Evolutionary conservation across 306 rosid genomes (phyloP).

Genomic region (Hylodesmum podocarpum): DNA sequence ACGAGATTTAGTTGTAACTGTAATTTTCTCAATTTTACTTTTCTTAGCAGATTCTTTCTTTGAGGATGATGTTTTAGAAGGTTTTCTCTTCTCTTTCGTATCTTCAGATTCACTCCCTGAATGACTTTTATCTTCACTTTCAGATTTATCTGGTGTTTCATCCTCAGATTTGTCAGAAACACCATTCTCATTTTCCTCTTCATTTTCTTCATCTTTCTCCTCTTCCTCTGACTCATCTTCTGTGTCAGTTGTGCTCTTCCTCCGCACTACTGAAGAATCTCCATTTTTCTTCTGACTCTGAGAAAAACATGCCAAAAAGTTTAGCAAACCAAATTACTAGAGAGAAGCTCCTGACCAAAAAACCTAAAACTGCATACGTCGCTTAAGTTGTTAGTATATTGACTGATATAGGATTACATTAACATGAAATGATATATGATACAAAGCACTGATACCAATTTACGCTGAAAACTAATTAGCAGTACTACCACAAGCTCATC

Average conservation of each 20-base stretch:
- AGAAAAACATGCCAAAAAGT: constrained; percentile 26
- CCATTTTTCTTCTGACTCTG: constrained; percentile 66
- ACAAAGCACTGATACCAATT: background rate
- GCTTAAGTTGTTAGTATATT: background rate
- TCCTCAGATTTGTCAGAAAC: constrained; percentile 74
- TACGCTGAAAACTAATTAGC: background rate
- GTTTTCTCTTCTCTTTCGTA: constrained; percentile 37
- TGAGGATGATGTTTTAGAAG: constrained; percentile 48
- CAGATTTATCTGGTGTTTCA: constrained; percentile 61
- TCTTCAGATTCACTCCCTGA: constrained; percentile 78
- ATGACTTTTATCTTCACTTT: constrained; percentile 65
- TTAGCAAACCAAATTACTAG: constrained; percentile 4
- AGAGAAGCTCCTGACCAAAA: constrained; percentile 18
- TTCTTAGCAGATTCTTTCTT: constrained; percentile 69
- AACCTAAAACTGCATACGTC: background rate
- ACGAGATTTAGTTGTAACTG: constrained; percentile 49
- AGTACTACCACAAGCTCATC: background rate
- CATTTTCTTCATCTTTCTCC: constrained; percentile 55
- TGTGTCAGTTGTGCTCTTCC: constrained; percentile 59
- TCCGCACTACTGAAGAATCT: constrained; percentile 51
- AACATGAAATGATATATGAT: constrained; percentile 13
- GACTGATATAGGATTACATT: background rate
- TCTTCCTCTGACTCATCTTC: constrained; percentile 70
- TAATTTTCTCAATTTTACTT: constrained; percentile 53
- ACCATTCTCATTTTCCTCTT: constrained; percentile 72